A percentile compares a stretch with the other conserved stretches of the same genome.
These are phyloP conservation scores for Dactylella cylindrospora DNA, from an alignment of 2,329 filamentous ascomycete genomes.

Conservation along the genomic window DNA sequence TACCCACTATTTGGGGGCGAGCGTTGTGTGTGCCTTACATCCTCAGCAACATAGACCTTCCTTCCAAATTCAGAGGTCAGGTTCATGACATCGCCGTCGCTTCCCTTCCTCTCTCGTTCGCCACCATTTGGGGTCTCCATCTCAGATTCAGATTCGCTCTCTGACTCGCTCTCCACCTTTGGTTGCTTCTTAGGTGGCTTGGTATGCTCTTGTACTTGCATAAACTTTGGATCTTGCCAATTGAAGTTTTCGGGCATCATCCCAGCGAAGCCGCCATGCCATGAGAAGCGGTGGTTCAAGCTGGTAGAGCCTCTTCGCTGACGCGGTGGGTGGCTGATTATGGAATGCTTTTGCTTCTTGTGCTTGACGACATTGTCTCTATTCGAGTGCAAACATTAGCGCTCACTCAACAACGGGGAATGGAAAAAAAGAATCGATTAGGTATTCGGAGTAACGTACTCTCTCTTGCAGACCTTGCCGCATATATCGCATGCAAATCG, in stretches of 20 bases:
- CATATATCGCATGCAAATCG: conserved; percentile 44
- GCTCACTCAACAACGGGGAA: too few species aligned
- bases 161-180: conserved; percentile 21
- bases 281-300: conserved; percentile 41
- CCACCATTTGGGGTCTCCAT: conserved; percentile 4
- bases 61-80: conserved; percentile 40
- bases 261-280: conserved; percentile 28
- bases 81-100: conserved; percentile 42
- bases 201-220: conserved; percentile 31
- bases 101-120: conserved; percentile 16
- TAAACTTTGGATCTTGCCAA: conserved; percentile 39
- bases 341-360: conserved; percentile 48
- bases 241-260: conserved; percentile 36
- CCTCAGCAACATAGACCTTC: conserved; percentile 41
- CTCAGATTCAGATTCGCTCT: conserved; percentile 27
- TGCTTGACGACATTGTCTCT: conserved; percentile 49
- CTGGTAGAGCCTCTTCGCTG: conserved; percentile 28
- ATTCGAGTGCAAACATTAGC: too few species aligned
- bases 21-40: conserved; percentile 19
- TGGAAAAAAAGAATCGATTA: not conserved
- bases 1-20: not conserved
- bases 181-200: conserved; percentile 34
- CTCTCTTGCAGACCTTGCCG: conserved; percentile 43
- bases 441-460: conserved; percentile 13
- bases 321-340: conserved; percentile 39